A percentile compares a stretch with the other conserved stretches of the same genome.
phyloP scores from a whole-genome alignment of 768 basidiomycete genomes.

The Tephrocybe sp. region DNA sequence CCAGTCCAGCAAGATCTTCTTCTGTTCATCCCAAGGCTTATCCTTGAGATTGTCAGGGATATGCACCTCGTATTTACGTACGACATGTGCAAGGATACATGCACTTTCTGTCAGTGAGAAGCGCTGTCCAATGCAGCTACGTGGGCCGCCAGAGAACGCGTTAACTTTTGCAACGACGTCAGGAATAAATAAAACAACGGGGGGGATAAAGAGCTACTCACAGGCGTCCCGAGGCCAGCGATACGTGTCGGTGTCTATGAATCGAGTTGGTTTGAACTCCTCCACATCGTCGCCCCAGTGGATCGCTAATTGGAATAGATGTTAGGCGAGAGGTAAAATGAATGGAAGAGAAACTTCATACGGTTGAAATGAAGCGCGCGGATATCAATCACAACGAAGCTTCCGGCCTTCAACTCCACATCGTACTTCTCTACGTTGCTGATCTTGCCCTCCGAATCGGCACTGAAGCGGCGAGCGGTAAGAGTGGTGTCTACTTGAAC shows the following conservation, averaged over 20 bases:
- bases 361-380: slow-evolving; percentile 44
- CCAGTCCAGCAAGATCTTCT: slow-evolving; percentile 32
- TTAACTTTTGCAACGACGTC: slow-evolving; percentile 25
- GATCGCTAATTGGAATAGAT: slow-evolving; percentile 29
- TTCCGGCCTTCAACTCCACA: slow-evolving; percentile 38
- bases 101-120: slow-evolving; percentile 42
- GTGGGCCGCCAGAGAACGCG: slow-evolving; percentile 43
- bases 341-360: slow-evolving; percentile 21
- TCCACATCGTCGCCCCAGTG: slow-evolving; percentile 46
- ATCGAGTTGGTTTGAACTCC: slow-evolving; percentile 48
- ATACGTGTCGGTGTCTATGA: slow-evolving; percentile 47
- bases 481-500: slow-evolving; percentile 34
- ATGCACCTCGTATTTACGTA: slow-evolving; percentile 38
- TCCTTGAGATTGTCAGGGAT: slow-evolving; percentile 34
- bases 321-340: background rate
- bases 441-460: slow-evolving; percentile 21
- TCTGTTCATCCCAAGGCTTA: background rate
- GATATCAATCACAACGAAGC: slow-evolving; percentile 38
- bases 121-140: slow-evolving; percentile 49
- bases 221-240: slow-evolving; percentile 53
- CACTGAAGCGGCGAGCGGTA: slow-evolving; percentile 31
- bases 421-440: slow-evolving; percentile 26
- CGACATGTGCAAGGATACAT: slow-evolving; percentile 41
- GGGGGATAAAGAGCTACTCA: slow-evolving; percentile 18
- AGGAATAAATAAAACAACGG: background rate